A percentile compares a stretch with the other conserved stretches of the same genome.
Evolutionary conservation across 2,329 filamentous ascomycete genomes (phyloP).

Genomic region (Atkinsonella texensis): DNA sequence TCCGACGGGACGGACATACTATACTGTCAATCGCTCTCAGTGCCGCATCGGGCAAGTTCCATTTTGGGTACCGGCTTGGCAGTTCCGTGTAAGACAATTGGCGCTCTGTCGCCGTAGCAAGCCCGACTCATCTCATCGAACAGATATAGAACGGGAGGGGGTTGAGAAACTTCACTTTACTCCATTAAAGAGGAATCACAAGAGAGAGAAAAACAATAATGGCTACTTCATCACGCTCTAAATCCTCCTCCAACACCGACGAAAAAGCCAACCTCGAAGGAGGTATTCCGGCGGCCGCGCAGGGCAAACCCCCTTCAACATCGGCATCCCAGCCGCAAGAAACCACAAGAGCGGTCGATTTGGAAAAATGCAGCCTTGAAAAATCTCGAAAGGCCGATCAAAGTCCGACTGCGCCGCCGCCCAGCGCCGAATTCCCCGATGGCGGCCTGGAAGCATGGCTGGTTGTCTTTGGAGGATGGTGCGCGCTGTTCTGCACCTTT

Average conservation of each 20-base stretch:
- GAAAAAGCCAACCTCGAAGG: neutral
- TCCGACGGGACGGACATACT: neutral
- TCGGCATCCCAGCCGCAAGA: neutral
- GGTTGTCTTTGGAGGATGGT: constrained; percentile 37
- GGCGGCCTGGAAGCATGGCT: constrained; percentile 47
- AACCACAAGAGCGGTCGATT: neutral
- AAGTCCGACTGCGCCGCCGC: neutral
- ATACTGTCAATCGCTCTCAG: too few relatives aligned
- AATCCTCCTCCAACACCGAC: constrained; percentile 7
- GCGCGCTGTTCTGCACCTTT: constrained; percentile 31
- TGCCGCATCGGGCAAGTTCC: neutral
- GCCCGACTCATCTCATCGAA: too few relatives aligned
- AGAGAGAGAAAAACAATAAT: neutral
- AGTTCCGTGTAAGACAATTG: neutral
- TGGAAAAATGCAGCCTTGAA: constrained; percentile 1
- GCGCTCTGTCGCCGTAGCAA: too few relatives aligned
- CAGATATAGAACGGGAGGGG: too few relatives aligned
- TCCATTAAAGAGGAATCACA: too few relatives aligned
- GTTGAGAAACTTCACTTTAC: too few relatives aligned
- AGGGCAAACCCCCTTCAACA: neutral
- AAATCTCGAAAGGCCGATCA: neutral
- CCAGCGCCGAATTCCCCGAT: constrained; percentile 42
- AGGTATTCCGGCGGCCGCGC: neutral
- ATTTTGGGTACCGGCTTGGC: neutral
- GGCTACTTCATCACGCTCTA: neutral